Conservation (phyloP, 208 protist genomes). For the Leptomonas seymouri region DNA sequence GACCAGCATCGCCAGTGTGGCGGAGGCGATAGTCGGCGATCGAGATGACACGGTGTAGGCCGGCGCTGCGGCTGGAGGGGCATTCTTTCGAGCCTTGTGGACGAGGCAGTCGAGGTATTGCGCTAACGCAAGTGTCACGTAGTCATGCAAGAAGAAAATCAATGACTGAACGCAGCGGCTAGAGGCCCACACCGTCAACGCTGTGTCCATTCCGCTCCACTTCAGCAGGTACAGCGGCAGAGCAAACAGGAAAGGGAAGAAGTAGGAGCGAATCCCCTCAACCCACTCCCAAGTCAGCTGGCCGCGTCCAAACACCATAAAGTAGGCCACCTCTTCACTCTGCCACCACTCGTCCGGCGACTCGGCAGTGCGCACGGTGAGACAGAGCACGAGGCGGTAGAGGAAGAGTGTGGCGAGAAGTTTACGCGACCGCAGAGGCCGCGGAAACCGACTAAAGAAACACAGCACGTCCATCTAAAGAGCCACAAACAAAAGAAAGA, state of each 20-base stretch:
- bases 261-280: slow-evolving; percentile 67
- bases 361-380: slow-evolving; percentile 55
- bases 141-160: slow-evolving; percentile 52
- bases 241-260: slow-evolving; percentile 70
- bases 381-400: slow-evolving; percentile 53
- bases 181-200: slow-evolving; percentile 49
- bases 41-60: not conserved
- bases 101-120: slow-evolving; percentile 29
- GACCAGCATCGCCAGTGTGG: slow-evolving; percentile 30
- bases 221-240: slow-evolving; percentile 62
- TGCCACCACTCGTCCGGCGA: slow-evolving; percentile 92
- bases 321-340: slow-evolving; percentile 82
- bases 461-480: slow-evolving; percentile 22
- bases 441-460: slow-evolving; percentile 24
- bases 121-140: slow-evolving; percentile 34
- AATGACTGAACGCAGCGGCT: slow-evolving; percentile 52
- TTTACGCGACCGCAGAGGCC: slow-evolving; percentile 24
- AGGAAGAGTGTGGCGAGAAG: slow-evolving; percentile 37
- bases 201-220: slow-evolving; percentile 51
- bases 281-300: slow-evolving; percentile 87
- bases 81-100: slow-evolving; percentile 4
- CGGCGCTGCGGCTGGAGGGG: not conserved
- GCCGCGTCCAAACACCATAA: slow-evolving; percentile 76
- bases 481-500: not conserved
- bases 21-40: slow-evolving; percentile 20